Percentiles rank a stretch among this genome's conserved stretches.
phyloP scores from a whole-genome alignment of 1,139 yeast species.

The Pichia sp. region DNA sequence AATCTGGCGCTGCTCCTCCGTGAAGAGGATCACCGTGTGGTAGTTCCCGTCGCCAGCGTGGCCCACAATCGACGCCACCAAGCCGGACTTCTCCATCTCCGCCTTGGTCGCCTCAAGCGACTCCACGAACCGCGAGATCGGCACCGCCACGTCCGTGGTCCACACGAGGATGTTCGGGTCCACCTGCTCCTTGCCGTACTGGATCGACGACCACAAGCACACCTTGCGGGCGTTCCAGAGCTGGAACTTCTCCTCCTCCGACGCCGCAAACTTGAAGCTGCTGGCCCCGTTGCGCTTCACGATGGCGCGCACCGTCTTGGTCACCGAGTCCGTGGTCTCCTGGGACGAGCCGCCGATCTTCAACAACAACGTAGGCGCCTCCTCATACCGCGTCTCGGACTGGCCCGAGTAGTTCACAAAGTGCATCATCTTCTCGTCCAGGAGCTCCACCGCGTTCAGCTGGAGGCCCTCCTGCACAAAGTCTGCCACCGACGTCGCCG shows the following conservation, averaged over 20 bases:
- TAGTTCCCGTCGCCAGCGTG: slow-evolving; percentile 92
- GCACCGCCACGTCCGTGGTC: slow-evolving; percentile 90
- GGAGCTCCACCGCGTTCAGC: slow-evolving; percentile 63
- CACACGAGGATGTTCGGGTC: slow-evolving; percentile 66
- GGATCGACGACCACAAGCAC: slow-evolving; percentile 83
- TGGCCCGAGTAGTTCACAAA: slow-evolving; percentile 59
- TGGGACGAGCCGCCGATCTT: slow-evolving; percentile 67
- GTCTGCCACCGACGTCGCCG: slow-evolving; percentile 60
- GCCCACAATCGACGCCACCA: slow-evolving; percentile 55
- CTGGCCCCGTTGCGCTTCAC: slow-evolving; percentile 43
- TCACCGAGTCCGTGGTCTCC: slow-evolving; percentile 50
- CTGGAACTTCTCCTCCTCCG: slow-evolving; percentile 61
- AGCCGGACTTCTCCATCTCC: slow-evolving; percentile 55
- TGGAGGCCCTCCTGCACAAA: slow-evolving; percentile 58
- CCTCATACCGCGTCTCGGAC: slow-evolving; percentile 61
- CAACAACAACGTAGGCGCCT: slow-evolving; percentile 71
- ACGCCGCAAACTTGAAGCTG: slow-evolving; percentile 55
- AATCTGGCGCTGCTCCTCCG: slow-evolving; percentile 40
- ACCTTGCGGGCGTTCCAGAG: slow-evolving; percentile 87
- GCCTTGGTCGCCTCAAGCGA: slow-evolving; percentile 56
- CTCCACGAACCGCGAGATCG: slow-evolving; percentile 62
- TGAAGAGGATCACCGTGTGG: slow-evolving; percentile 70
- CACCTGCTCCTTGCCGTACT: slow-evolving; percentile 54
- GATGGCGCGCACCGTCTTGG: slow-evolving; percentile 49
- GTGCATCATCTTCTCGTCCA: slow-evolving; percentile 67